phyloP scores from a whole-genome alignment of 140 eudicot species.

The Oenanthe javanica region DNA sequence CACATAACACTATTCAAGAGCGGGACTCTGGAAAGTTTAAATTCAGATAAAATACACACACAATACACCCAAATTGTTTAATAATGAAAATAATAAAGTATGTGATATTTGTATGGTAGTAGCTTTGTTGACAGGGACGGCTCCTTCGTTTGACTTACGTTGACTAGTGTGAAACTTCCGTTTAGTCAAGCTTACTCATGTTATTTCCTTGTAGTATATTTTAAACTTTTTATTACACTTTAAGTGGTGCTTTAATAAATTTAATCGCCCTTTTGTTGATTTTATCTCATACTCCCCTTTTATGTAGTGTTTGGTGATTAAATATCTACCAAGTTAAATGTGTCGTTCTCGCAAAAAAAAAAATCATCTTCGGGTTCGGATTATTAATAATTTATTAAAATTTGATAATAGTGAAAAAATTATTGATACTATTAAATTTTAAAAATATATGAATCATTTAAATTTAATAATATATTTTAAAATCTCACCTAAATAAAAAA shows the following conservation, averaged over 20 bases:
- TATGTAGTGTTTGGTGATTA: background rate
- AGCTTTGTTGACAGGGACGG: constrained; percentile 6
- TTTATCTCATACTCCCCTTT: background rate
- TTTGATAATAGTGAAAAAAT: no score
- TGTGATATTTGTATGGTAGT: background rate
- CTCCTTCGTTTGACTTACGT: constrained; percentile 16
- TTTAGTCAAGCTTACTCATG: background rate
- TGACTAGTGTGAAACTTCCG: constrained; percentile 17
- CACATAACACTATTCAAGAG: constrained; percentile 8
- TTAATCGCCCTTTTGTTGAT: background rate
- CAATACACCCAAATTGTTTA: background rate
- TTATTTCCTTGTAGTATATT: no score
- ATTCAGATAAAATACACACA: background rate
- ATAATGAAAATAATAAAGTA: background rate
- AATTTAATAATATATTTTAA: no score
- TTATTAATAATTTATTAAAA: no score
- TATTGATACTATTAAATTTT: no score
- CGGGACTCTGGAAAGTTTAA: constrained; percentile 11
- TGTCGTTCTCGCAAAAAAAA: no score
- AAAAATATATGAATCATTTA: no score
- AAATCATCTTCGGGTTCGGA: no score
- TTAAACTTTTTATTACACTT: no score
- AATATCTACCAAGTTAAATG: no score
- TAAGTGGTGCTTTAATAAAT: background rate
- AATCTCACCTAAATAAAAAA: no score